These are phyloP conservation scores for Debaryomycetaceae sp. DNA, from an alignment of 1,139 yeast species.

Conservation along the genomic window DNA sequence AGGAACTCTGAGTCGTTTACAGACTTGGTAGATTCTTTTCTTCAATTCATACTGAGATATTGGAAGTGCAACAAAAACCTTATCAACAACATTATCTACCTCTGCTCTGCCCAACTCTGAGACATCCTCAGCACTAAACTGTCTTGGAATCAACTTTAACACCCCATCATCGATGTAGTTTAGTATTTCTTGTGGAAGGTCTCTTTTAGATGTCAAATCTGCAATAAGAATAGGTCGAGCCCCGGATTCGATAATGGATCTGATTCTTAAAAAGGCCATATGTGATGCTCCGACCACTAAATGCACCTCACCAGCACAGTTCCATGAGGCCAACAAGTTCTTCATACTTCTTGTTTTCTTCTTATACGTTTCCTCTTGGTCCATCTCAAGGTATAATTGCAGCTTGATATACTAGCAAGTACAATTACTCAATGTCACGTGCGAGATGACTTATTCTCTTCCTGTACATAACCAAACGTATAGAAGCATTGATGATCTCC, in stretches of 20 bases:
- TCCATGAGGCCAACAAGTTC: slow-evolving; percentile 47
- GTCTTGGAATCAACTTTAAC: slow-evolving; percentile 29
- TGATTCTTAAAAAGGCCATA: slow-evolving; percentile 49
- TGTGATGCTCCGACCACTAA: slow-evolving; percentile 61
- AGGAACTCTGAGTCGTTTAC: slow-evolving; percentile 69
- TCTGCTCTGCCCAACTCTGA: slow-evolving; percentile 58
- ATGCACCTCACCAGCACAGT: slow-evolving; percentile 53
- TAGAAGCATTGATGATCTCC: too few relatives aligned
- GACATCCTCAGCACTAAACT: slow-evolving; percentile 35
- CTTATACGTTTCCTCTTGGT: neutral
- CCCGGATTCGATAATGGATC: slow-evolving; percentile 50
- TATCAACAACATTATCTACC: slow-evolving; percentile 65
- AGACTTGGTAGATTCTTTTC: slow-evolving; percentile 41
- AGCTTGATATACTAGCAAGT: neutral
- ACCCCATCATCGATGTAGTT: slow-evolving; percentile 18
- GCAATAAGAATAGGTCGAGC: slow-evolving; percentile 54
- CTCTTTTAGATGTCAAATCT: slow-evolving; percentile 13
- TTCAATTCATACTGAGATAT: slow-evolving; percentile 24
- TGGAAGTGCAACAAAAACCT: slow-evolving; percentile 62
- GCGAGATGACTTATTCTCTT: slow-evolving; percentile 3
- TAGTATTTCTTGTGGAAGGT: slow-evolving; percentile 20
- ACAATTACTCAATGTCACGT: slow-evolving; percentile 20
- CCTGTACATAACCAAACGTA: too few relatives aligned
- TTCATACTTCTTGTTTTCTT: slow-evolving; percentile 18
- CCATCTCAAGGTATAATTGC: neutral